Evolutionary conservation across 306 rosid species (phyloP), one percentile per base, ranked within the genome.

Genomic region (Luffa acutangula): DNA sequence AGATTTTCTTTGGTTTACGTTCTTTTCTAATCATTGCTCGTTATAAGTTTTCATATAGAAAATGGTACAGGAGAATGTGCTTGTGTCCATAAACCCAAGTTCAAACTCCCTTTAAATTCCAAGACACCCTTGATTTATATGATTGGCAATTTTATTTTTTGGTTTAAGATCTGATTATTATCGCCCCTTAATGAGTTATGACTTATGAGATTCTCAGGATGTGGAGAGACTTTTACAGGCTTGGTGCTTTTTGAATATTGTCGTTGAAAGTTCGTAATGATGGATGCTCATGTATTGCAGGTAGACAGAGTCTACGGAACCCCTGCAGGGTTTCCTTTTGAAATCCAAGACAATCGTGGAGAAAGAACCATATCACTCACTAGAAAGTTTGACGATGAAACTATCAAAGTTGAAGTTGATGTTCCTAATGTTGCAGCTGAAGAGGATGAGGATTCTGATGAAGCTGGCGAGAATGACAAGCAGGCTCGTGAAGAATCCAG

Each of bases 271-370:
- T 49, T 69, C 43, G 75, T 48, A 73, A 31, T 13, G 25, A 5
- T 17, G 41, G 25, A 36, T 36, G 18, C n/a, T 84, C 67, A 43
- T 62, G 33, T 56, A n/a, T 78, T 82, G 76, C 58, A 93, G 96
- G 79, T 84, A 37, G 90, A 69, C 9, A 79, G 72, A 37, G 53
- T n/a, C n/a, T n/a, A n/a, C n/a, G n/a, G n/a, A n/a, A n/a, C 79
- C 66, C 85, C 91, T 0, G 65, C 56, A 10, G 87, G 49, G 58
- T 93, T 95, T 80, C 98, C 93, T 72, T 95, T 95, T 81, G 80
- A 90, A 75, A 93, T 95, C 63, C 87, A 89, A 80, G 96, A 91
- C 86, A 89, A 79, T 76, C 87, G 84, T 75, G 97, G 97, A 51
- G 91, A 91, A 82, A 88, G 94, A 85, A 95, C 93, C 60, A 69